phyloP scores from a whole-genome alignment of 768 basidiomycete genomes.

The Pulveroboletus frians region DNA sequence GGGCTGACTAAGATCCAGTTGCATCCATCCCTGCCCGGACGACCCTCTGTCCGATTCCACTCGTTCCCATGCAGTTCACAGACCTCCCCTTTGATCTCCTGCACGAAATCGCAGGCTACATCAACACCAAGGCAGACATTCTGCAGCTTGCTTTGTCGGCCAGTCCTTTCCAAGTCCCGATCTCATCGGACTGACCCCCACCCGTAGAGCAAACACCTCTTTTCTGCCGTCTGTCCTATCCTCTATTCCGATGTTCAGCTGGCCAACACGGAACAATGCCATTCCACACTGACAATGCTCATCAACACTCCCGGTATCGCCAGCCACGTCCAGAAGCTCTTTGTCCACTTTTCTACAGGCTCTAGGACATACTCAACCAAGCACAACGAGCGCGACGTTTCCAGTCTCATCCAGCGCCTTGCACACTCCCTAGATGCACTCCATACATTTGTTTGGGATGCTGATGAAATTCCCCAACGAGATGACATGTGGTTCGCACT shows the following conservation, averaged over 20 bases:
- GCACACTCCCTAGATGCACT: conserved; percentile 61
- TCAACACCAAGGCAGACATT: conserved; percentile 50
- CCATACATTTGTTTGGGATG: conserved; percentile 65
- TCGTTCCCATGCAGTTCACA: conserved; percentile 15
- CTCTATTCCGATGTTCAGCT: conserved; percentile 59
- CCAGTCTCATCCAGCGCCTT: conserved; percentile 46
- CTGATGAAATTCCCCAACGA: conserved; percentile 55
- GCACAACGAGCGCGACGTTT: conserved; percentile 33
- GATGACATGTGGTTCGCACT: conserved; percentile 80
- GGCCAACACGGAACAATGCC: conserved; percentile 53
- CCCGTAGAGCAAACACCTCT: conserved; percentile 50
- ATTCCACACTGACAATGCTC: conserved; percentile 64
- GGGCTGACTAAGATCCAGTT: too few relatives aligned
- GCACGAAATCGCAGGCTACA: conserved; percentile 55
- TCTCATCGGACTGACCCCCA: conserved; percentile 3
- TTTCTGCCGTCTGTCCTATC: conserved; percentile 46
- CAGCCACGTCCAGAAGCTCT: conserved; percentile 60
- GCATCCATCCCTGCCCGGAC: not conserved
- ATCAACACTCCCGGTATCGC: conserved; percentile 48
- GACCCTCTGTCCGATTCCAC: too few relatives aligned
- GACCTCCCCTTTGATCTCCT: conserved; percentile 55
- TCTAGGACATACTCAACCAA: conserved; percentile 21
- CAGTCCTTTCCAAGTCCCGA: conserved; percentile 26
- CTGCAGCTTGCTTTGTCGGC: conserved; percentile 58
- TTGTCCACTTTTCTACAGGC: conserved; percentile 36